Evolutionary conservation across 2,329 filamentous ascomycete genomes (phyloP).

Genomic region (Xylariaceae sp.): DNA sequence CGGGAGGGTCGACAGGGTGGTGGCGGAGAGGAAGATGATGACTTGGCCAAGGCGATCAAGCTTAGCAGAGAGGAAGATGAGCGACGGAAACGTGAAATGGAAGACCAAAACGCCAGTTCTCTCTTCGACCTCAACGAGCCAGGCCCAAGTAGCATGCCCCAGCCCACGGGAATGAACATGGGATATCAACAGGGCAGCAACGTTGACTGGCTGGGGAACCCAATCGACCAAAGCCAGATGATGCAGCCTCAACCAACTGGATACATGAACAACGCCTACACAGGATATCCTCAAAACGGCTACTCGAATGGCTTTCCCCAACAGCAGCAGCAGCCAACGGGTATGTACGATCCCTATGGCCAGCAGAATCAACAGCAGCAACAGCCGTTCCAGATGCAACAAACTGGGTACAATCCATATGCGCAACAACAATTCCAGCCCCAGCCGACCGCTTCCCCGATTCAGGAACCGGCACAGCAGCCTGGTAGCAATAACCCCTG

Average conservation of each 20-base stretch:
- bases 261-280: slow-evolving; percentile 49
- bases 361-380: slow-evolving; percentile 41
- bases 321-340: slow-evolving; percentile 54
- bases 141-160: slow-evolving; percentile 54
- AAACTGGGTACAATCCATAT: slow-evolving; percentile 53
- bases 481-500: slow-evolving; percentile 94
- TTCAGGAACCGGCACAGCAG: slow-evolving; percentile 60
- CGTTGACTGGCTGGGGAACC: slow-evolving; percentile 97
- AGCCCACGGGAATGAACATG: slow-evolving; percentile 88
- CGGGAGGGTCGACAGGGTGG: slow-evolving; percentile 57
- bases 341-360: slow-evolving; percentile 67
- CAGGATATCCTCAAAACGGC: slow-evolving; percentile 61
- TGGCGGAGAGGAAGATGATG: slow-evolving; percentile 71
- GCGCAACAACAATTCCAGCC: slow-evolving; percentile 43
- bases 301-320: slow-evolving; percentile 63
- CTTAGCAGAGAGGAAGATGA: slow-evolving; percentile 95
- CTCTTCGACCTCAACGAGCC: slow-evolving; percentile 78
- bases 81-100: slow-evolving; percentile 76
- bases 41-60: slow-evolving; percentile 90
- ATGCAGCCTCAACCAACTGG: slow-evolving; percentile 79
- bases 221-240: slow-evolving; percentile 71
- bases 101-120: slow-evolving; percentile 77
- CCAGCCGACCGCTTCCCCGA: slow-evolving; percentile 39
- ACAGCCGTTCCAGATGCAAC: slow-evolving; percentile 42
- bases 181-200: slow-evolving; percentile 95